Evolutionary conservation across 2,329 filamentous ascomycete species (phyloP), one percentile per base, ranked within the genome.

Genomic region (Atkinsonella hypoxylon): DNA sequence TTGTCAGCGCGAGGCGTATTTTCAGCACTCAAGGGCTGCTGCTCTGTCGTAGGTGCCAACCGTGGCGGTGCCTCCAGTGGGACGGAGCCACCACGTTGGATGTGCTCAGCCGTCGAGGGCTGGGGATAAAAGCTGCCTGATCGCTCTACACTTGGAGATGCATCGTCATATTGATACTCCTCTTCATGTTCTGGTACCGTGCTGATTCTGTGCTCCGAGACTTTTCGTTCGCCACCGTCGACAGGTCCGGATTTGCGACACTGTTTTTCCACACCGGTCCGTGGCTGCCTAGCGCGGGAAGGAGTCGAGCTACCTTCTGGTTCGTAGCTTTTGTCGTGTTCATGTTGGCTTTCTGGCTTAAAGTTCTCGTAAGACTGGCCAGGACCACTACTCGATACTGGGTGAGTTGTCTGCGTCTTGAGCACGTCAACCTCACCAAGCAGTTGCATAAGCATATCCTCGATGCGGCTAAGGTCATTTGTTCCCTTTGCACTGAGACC

Each of bases 361-460:
- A 87, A 66, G 57, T 85, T 81, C 53, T 89, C 86, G 40, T 83
- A 83, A 0, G 87, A 89, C 22, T 70, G 73, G 39, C 68, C 72
- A 10, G 81, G 71, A 56, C 79, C 85, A 53, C 69, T 71, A 45
- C 63, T 65, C 15, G 62, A 66, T 36, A 63, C 58, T 12, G 67
- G 54, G 48, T 63, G 65, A 1, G 71, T 73, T 3, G 74, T 77
- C 58, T 81, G 77, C 9, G 73, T 77, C 62, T 89, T 88, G 52
- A 93, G 74, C 45, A 81, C 86, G 64, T 97, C 91, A 7, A 98
- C 90, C 64, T 98, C 93, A 47, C 83, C 86, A 18, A 98, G 79
- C 20, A 98, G 78, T 63, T 95, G 89, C 66, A 93, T 87, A 34
- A 98, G 78, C 85, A 93, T 91, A 54, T 88, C 85, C 65, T 93